Conservation (phyloP, 768 basidiomycete genomes). For the Tylopilus cervinicoccineus region DNA sequence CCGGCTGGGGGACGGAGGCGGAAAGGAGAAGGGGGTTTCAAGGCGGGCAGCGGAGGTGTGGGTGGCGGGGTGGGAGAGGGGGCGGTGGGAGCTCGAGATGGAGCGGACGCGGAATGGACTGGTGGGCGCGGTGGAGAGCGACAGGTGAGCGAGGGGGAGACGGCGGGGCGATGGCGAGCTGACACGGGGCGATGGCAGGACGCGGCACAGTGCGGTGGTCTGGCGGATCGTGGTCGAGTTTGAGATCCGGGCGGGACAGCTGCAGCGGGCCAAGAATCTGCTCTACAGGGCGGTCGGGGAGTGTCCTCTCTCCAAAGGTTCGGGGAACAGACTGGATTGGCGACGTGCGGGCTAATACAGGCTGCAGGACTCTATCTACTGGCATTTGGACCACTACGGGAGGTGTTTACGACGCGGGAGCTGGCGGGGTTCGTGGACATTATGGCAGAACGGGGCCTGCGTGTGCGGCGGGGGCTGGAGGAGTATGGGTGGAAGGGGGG, state of each 20-base stretch:
- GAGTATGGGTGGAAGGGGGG: slow-evolving; percentile 30
- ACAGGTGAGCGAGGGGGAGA: slow-evolving; percentile 47
- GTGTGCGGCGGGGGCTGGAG: slow-evolving; percentile 60
- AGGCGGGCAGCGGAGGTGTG: slow-evolving; percentile 68
- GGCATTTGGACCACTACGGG: slow-evolving; percentile 69
- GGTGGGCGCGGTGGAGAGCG: slow-evolving; percentile 56
- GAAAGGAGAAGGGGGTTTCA: slow-evolving; percentile 50
- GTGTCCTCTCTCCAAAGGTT: slow-evolving; percentile 75
- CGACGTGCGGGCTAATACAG: slow-evolving; percentile 10
- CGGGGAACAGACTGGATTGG: background rate
- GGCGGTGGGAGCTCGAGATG: slow-evolving; percentile 64
- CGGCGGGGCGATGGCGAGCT: background rate
- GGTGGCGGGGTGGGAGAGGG: slow-evolving; percentile 75
- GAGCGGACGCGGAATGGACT: slow-evolving; percentile 69
- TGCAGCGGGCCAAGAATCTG: slow-evolving; percentile 62
- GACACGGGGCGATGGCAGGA: slow-evolving; percentile 45
- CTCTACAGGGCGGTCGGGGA: slow-evolving; percentile 72
- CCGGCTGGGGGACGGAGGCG: slow-evolving; percentile 46
- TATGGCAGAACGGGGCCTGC: slow-evolving; percentile 74
- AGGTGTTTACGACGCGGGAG: slow-evolving; percentile 57
- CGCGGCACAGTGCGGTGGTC: slow-evolving; percentile 56
- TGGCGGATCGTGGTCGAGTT: slow-evolving; percentile 78
- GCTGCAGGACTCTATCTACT: slow-evolving; percentile 66
- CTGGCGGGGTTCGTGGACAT: slow-evolving; percentile 59
- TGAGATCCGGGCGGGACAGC: slow-evolving; percentile 60